A percentile compares a stretch with the other conserved stretches of the same genome.
Conservation (phyloP, 352 stramenopile genomes). For the Globisporangium recalcitrans region DNA sequence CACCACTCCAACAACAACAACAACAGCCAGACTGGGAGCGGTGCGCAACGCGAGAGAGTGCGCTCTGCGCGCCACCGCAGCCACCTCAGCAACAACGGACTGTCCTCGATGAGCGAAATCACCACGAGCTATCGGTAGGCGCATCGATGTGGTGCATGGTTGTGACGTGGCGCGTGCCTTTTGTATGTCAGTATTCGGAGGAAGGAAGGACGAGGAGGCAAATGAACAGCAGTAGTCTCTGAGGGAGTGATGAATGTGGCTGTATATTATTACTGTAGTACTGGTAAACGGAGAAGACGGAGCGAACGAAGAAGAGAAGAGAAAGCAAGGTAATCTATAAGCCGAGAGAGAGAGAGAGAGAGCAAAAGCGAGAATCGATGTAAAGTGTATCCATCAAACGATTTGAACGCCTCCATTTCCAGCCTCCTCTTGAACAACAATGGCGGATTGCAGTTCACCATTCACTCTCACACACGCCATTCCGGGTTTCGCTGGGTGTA, state of each 20-base stretch:
- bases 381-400: neutral
- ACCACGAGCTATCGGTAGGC: slow-evolving; percentile 8
- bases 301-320: neutral
- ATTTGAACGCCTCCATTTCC: neutral
- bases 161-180: neutral
- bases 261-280: slow-evolving; percentile 8
- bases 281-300: neutral
- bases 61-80: neutral
- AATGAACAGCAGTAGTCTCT: neutral
- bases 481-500: neutral
- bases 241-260: neutral
- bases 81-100: neutral
- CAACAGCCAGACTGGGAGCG: neutral
- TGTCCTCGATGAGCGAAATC: neutral
- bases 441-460: too few species aligned
- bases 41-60: neutral
- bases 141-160: too few species aligned
- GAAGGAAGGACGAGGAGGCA: neutral
- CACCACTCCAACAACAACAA: slow-evolving; percentile 19
- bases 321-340: slow-evolving; percentile 6
- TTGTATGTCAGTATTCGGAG: neutral
- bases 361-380: neutral
- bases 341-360: neutral
- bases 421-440: too few species aligned
- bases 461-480: neutral